These are phyloP conservation scores for Aquilaria agallochum DNA, from an alignment of 441 rosid genomes.

Conservation along the genomic window DNA sequence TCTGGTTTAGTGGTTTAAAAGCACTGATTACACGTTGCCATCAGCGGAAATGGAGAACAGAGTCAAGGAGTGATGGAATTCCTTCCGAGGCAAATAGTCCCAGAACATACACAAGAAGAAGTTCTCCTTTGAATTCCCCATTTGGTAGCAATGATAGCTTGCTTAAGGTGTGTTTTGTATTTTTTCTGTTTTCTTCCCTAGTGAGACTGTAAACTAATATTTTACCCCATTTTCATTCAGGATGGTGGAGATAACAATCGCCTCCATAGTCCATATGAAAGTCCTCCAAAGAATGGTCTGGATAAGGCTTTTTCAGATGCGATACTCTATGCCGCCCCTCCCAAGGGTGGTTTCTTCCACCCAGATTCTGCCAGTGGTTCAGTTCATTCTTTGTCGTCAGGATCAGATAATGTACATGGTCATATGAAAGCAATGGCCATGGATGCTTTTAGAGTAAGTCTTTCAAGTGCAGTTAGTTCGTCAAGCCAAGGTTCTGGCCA, in stretches of 20 bases:
- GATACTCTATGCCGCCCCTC: slow-evolving; percentile 64
- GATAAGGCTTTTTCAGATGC: slow-evolving; percentile 85
- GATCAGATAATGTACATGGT: slow-evolving; percentile 82
- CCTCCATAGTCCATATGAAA: slow-evolving; percentile 82
- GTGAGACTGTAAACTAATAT: slow-evolving; percentile 16
- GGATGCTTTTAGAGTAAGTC: slow-evolving; percentile 92
- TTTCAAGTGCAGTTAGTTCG: slow-evolving; percentile 97
- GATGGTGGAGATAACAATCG: slow-evolving; percentile 68
- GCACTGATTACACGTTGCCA: slow-evolving; percentile 78
- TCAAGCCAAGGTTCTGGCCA: slow-evolving; percentile 99
- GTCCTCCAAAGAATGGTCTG: slow-evolving; percentile 83
- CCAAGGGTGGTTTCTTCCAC: slow-evolving; percentile 68
- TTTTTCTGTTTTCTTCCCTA: slow-evolving; percentile 10
- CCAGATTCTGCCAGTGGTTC: slow-evolving; percentile 76
- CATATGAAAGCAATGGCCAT: slow-evolving; percentile 57
- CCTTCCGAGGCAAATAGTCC: slow-evolving; percentile 97
- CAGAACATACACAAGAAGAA: slow-evolving; percentile 78
- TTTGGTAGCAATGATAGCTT: slow-evolving; percentile 85
- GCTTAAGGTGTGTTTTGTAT: slow-evolving; percentile 59
- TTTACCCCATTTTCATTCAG: slow-evolving; percentile 35
- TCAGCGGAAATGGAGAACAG: slow-evolving; percentile 74
- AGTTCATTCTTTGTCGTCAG: slow-evolving; percentile 82
- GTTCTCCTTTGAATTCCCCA: slow-evolving; percentile 93
- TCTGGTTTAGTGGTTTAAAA: slow-evolving; percentile 97
- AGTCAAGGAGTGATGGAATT: slow-evolving; percentile 91